A percentile compares a stretch with the other conserved stretches of the same genome.
Evolutionary conservation across 2,329 filamentous ascomycete genomes (phyloP).

Genomic region (Exophiala oligosperma): DNA sequence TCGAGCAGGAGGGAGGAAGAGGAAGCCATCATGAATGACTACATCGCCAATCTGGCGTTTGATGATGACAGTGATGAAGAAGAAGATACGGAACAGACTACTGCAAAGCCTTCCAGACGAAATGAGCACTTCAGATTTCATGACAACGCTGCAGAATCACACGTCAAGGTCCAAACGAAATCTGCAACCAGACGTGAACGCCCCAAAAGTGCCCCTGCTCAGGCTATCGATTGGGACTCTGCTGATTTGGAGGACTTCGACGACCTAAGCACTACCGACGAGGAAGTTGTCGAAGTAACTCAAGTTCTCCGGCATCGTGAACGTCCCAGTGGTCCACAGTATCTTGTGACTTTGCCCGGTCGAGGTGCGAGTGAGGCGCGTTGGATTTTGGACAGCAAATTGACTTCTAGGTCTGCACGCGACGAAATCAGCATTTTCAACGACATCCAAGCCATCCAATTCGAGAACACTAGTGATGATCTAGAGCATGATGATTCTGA

Average conservation of each 20-base stretch:
- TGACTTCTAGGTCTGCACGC: conserved; percentile 33
- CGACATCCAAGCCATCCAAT: conserved; percentile 32
- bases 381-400: conserved; percentile 45
- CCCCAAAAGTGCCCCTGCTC: background rate
- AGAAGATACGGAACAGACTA: conserved; percentile 35
- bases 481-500: conserved; percentile 29
- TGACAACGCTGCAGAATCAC: conserved; percentile 43
- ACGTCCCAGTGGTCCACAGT: conserved; percentile 48
- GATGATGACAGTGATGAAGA: conserved; percentile 29
- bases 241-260: conserved; percentile 50
- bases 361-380: conserved; percentile 48
- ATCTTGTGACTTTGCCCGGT: conserved; percentile 52
- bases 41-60: conserved; percentile 53
- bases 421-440: conserved; percentile 37
- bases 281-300: conserved; percentile 44
- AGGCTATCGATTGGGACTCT: conserved; percentile 42
- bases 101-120: conserved; percentile 32
- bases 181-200: conserved; percentile 17
- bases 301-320: conserved; percentile 48
- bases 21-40: conserved; percentile 65
- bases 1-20: conserved; percentile 41
- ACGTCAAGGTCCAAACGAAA: conserved; percentile 35
- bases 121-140: conserved; percentile 28
- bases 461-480: conserved; percentile 27
- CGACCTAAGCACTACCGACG: conserved; percentile 50